Evolutionary conservation across 306 rosid genomes (phyloP).

Genomic region (Vicia villosa): DNA sequence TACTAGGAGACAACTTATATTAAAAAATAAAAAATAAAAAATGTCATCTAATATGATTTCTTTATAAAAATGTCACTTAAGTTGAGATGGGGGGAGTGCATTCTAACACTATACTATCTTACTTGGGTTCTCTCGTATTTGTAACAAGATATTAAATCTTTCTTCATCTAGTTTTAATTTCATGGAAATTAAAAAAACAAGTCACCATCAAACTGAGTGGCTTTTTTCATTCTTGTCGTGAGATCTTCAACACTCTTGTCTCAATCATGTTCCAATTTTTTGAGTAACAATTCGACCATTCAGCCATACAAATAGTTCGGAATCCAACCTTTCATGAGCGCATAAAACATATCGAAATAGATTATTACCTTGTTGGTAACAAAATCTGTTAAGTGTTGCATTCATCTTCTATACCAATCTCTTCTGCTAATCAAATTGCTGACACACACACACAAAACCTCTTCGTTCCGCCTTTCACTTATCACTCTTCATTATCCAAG

Average conservation of each 20-base stretch:
- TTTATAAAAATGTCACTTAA: too few relatives aligned
- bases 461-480: not conserved
- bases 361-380: not conserved
- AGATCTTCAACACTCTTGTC: not conserved
- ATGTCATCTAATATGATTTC: too few relatives aligned
- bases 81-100: too few relatives aligned
- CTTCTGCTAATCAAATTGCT: not conserved
- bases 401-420: not conserved
- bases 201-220: too few relatives aligned
- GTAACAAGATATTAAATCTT: too few relatives aligned
- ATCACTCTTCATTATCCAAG: not conserved
- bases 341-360: not conserved
- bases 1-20: too few relatives aligned
- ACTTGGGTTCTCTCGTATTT: too few relatives aligned
- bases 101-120: too few relatives aligned
- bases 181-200: too few relatives aligned
- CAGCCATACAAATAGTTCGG: not conserved
- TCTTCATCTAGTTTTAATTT: too few relatives aligned
- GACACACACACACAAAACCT: not conserved
- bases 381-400: not conserved
- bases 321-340: not conserved
- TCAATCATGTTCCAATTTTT: not conserved
- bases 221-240: not conserved
- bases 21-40: too few relatives aligned
- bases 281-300: not conserved